These are phyloP conservation scores for Aspergillus luchuensis DNA, from an alignment of 2,329 filamentous ascomycete genomes.

Conservation along the genomic window DNA sequence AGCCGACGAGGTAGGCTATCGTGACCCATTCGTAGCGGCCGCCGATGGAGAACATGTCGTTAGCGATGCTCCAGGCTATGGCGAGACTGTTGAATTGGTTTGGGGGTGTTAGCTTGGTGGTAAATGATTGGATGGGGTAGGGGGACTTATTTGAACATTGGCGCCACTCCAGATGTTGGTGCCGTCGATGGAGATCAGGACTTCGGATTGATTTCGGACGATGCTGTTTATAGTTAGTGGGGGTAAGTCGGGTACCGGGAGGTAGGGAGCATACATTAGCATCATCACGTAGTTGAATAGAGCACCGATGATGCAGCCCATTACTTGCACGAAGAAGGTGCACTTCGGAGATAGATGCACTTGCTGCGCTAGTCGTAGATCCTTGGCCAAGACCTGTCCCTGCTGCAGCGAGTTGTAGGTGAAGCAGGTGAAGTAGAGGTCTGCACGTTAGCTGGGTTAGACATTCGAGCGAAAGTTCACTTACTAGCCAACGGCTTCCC, in stretches of 20 bases:
- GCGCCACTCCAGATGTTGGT: slow-evolving; percentile 8
- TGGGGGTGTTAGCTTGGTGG: neutral
- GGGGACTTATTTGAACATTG: slow-evolving; percentile 7
- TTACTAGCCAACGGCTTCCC: slow-evolving; percentile 4
- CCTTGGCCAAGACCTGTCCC: slow-evolving; percentile 3
- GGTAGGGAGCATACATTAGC: neutral
- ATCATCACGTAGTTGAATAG: slow-evolving; percentile 9
- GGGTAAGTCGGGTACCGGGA: no score
- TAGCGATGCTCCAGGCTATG: slow-evolving; percentile 9
- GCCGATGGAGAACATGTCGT: slow-evolving; percentile 11
- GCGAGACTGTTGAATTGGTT: slow-evolving; percentile 8
- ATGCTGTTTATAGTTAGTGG: neutral
- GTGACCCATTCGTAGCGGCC: slow-evolving; percentile 9
- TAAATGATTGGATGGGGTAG: no score
- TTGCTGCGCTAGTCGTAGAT: slow-evolving; percentile 5
- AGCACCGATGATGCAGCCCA: slow-evolving; percentile 2
- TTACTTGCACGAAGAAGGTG: slow-evolving; percentile 4
- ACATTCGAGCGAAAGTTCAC: neutral
- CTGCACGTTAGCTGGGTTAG: neutral
- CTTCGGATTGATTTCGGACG: slow-evolving; percentile 2
- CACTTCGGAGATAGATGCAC: slow-evolving; percentile 4
- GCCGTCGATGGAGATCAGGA: slow-evolving; percentile 5
- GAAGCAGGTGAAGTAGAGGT: slow-evolving; percentile 11
- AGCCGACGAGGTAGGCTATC: slow-evolving; percentile 6
- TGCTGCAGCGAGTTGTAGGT: slow-evolving; percentile 7